Base-by-base conservation (phyloP, 2,329 filamentous ascomycete genomes). In the Penicillium freii region DNA sequence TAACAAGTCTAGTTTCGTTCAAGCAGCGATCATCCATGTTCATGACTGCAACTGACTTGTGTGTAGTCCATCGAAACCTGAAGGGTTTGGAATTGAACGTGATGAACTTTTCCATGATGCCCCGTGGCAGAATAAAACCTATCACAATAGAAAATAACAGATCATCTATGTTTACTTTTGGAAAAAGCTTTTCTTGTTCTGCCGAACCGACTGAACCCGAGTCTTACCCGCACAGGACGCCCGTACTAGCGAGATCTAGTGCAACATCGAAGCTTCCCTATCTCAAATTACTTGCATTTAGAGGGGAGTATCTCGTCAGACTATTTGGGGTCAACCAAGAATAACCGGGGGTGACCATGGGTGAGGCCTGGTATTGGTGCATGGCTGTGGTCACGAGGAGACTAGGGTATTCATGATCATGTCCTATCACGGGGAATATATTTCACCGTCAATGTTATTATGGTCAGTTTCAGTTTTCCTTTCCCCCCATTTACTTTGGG, bases 351-450 rank as follows among this genome's bases (percentile, higher is more conserved):
- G 11, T 40, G 34, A 50, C 3, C n/a, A 29, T 39, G 5, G 3
- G 8, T 2, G 25, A 27, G 27, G 5, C 25, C 27, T 33, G 15
- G 17, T 40, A 25, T 48, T 40, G 25, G 43, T 48, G 43, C 23
- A 3, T 38, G 23, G 15, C 4, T 17, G 34, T 36, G 19, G 34
- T 50, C 47, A 50, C 34, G n/a, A 29, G 46, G 15, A 17, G 11
- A 40, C 25, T 21, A 23, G 31, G 15, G 34, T 45, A 29, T 56
- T 25, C 19, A 44, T 19, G 27, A n/a, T 43, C 15, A 51, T 54
- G 7, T 25, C 53, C 62, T 57, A 58, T 61, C 56, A 59, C 34
- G 4, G 3, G 13, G n/a, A 7, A 4, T 31, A 31, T 17, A 21
- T 29, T 3, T 11, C 27, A 25, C 13, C 15, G 13, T 6, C 3